Evolutionary conservation across 441 rosid species (phyloP), one percentile per base, ranked within the genome.

Genomic region (Biscutella laevigata): DNA sequence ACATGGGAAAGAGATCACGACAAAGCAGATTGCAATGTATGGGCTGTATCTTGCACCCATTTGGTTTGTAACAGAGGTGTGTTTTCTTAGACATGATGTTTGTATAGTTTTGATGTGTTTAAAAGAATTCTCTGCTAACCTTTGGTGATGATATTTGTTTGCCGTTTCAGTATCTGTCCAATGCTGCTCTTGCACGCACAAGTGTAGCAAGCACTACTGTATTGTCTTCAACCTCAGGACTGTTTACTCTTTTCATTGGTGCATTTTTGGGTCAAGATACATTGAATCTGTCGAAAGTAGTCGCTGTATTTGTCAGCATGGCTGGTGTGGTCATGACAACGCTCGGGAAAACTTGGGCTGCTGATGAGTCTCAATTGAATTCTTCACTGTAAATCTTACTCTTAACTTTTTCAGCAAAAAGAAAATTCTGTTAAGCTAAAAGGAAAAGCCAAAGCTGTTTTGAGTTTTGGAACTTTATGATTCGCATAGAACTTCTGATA

Each of bases 131-230:
- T 38, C 49, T 30, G 6, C 22, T 17, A 37, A 7, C 2, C 7
- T 4, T 28, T 44, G 30, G 46, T 4, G 6, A 37, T 51, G 38
- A 36, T 15, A 13, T 33, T 5, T 50, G n/a, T 10, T 48, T 51
- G 28, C 25, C 66, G 3, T 34, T 46, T 12, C 82, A 92, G 99
- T 92, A 92, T 69, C 71, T 88, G 12, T 88, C 99, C 48, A 92
- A 92, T 79, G 99, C 97, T 55, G 97, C 99, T 27, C 97, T 92
- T 24, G 89, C 94, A 3, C 94, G 77, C 4, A 92, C 99, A 26
- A 92, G 99, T 66, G 99, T 92, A 60, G 95, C 99, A 30, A 88
- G 99, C 61, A 86, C 97, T 39, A 92, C 97, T 26, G 97, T 92
- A 25, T 63, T 92, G 41, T 92, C 99, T 8, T 88, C 99, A 49